Evolutionary conservation across 1,284 basidiomycete species (phyloP), one percentile per base, ranked within the genome.

Genomic region (Austroboletus niveus): DNA sequence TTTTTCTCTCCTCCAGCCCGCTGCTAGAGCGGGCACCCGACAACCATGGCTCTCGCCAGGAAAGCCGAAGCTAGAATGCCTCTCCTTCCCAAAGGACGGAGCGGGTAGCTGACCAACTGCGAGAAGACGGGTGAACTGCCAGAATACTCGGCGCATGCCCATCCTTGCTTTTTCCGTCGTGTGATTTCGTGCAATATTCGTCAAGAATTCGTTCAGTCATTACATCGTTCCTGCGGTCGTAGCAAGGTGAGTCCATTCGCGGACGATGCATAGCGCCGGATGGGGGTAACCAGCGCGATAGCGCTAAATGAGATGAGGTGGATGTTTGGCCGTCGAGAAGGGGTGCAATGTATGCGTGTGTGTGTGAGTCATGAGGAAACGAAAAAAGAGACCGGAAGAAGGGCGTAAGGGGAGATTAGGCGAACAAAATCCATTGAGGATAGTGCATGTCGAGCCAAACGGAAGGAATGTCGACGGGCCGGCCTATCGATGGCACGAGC

Each of bases 121-220:
- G 7, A 10, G 44, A 49, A 45, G 54, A 17, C 44, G 52, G 55
- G 58, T 48, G 58, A 60, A 55, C 45, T 44, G 42, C 56, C 53
- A 45, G 56, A 40, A 57, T 52, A 48, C 54, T 64, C 49, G 61
- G 60, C 50, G 49, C 27, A 44, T 51, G 51, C 48, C 45, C 48
- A 47, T 49, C 61, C 62, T 63, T 60, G 61, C 55, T 24, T 59
- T 54, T 55, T 65, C 59, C 54, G 57, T 60, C 51, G 59, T 57
- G 53, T 60, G 60, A 60, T 53, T 62, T 71, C 68, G 58, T 70
- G 53, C 54, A 62, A 51, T 58, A 63, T 74, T 79, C 76, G 68
- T 79, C 75, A 75, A 78, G 72, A 77, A 77, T 75, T 65, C 66
- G 56, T 54, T 70, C 61, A 56, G 57, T 72, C 61, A 58, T 71